These are phyloP conservation scores for Daldinia loculata DNA, from an alignment of 495 filamentous ascomycete species.

Conservation along the genomic window DNA sequence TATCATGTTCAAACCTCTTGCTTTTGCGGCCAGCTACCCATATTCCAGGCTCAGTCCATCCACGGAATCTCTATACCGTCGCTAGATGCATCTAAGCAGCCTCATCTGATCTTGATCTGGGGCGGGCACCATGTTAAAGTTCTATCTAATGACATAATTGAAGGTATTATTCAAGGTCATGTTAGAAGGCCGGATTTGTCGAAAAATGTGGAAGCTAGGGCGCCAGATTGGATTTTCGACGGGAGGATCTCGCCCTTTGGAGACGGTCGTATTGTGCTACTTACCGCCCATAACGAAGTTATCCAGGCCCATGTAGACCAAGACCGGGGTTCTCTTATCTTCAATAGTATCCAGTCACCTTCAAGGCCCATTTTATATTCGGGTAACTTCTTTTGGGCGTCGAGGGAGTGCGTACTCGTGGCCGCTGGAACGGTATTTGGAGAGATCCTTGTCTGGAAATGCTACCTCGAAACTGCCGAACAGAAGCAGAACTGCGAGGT, in stretches of 20 bases:
- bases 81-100: constrained; percentile 28
- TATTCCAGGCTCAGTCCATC: constrained; percentile 72
- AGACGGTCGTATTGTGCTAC: constrained; percentile 53
- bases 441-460: constrained; percentile 91
- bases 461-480: constrained; percentile 47
- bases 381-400: constrained; percentile 72
- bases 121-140: constrained; percentile 57
- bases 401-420: constrained; percentile 68
- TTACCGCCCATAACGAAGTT: constrained; percentile 88
- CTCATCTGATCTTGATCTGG: constrained; percentile 60
- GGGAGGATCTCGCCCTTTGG: constrained; percentile 62
- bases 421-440: constrained; percentile 93
- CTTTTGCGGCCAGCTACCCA: constrained; percentile 50
- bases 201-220: constrained; percentile 43
- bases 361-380: constrained; percentile 90
- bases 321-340: constrained; percentile 28
- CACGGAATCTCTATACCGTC: constrained; percentile 68
- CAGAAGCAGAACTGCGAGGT: constrained; percentile 49
- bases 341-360: constrained; percentile 65
- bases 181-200: constrained; percentile 2
- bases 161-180: constrained; percentile 33
- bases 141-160: constrained; percentile 34
- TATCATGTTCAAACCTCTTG: constrained; percentile 55
- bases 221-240: constrained; percentile 86
- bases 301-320: constrained; percentile 47